Percentiles rank a stretch among this genome's conserved stretches.
These are phyloP conservation scores for Tetragonia tetragonoides DNA, from an alignment of 148 eudicot species.

Conservation along the genomic window DNA sequence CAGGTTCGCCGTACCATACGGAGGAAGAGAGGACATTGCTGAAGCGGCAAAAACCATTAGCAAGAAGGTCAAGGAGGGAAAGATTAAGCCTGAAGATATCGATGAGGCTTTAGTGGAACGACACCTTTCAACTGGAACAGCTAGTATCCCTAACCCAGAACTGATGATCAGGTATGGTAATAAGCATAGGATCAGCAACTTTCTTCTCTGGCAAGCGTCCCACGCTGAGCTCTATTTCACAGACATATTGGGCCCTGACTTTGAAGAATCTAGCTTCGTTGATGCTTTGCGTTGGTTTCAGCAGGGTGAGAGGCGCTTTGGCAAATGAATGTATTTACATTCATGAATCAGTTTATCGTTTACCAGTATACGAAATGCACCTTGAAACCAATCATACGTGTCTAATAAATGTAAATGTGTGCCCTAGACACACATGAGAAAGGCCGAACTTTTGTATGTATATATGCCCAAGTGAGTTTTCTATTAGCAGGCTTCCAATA, in stretches of 20 bases:
- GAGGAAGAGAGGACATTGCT: conserved; percentile 14
- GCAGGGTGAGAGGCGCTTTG: neutral
- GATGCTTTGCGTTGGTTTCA: neutral
- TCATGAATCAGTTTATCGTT: no score
- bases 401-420: no score
- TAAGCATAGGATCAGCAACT: conserved; percentile 11
- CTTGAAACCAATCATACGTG: no score
- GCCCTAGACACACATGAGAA: no score
- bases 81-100: conserved; percentile 10
- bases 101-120: conserved; percentile 3
- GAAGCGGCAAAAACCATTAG: conserved; percentile 16
- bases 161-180: conserved; percentile 22
- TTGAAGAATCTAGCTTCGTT: neutral
- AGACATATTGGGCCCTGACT: neutral
- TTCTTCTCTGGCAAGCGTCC: conserved; percentile 15
- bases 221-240: conserved; percentile 4
- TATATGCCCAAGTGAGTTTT: no score
- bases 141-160: conserved; percentile 6
- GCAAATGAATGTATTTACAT: neutral
- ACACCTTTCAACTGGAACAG: neutral
- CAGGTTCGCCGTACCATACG: conserved; percentile 13
- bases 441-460: no score
- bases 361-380: no score
- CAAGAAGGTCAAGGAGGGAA: conserved; percentile 12
- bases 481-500: no score